A percentile compares a stretch with the other conserved stretches of the same genome.
These are phyloP conservation scores for Phytophthora sansomeana DNA, from an alignment of 352 stramenopile genomes.

Conservation along the genomic window DNA sequence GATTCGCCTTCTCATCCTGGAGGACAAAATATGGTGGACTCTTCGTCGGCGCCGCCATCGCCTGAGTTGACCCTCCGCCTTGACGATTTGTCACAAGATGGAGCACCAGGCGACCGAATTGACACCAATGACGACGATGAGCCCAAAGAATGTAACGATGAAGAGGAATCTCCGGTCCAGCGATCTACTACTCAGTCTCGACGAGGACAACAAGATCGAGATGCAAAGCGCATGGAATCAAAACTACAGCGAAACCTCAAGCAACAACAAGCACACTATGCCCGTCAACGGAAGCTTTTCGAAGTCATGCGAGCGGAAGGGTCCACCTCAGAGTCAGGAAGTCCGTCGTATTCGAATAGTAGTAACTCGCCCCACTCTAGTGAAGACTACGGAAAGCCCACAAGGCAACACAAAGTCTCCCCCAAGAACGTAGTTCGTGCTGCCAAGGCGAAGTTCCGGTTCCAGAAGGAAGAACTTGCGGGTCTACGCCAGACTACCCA, in stretches of 20 bases:
- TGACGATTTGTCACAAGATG: slow-evolving; percentile 51
- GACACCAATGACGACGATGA: slow-evolving; percentile 16
- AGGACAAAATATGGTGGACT: slow-evolving; percentile 1
- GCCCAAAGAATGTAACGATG: slow-evolving; percentile 12
- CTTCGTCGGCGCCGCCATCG: slow-evolving; percentile 9
- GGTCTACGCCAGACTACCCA: slow-evolving; percentile 13
- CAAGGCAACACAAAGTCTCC: background rate
- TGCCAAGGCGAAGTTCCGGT: slow-evolving; percentile 8
- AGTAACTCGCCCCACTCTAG: slow-evolving; percentile 10
- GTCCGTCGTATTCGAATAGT: slow-evolving; percentile 19
- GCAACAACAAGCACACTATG: slow-evolving; percentile 72
- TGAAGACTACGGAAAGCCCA: slow-evolving; percentile 1
- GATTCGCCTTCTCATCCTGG: slow-evolving; percentile 7
- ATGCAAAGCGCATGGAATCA: slow-evolving; percentile 50
- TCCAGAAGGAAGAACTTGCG: slow-evolving; percentile 7
- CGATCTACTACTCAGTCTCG: slow-evolving; percentile 1
- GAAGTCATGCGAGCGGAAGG: slow-evolving; percentile 52
- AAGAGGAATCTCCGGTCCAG: slow-evolving; percentile 12
- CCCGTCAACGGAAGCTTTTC: slow-evolving; percentile 63
- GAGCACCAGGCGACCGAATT: background rate
- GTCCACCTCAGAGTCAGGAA: slow-evolving; percentile 6
- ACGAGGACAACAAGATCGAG: slow-evolving; percentile 25
- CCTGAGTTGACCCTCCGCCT: slow-evolving; percentile 49
- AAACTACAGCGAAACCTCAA: slow-evolving; percentile 62
- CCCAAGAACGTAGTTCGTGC: slow-evolving; percentile 5